A percentile compares a stretch with the other conserved stretches of the same genome.
These are phyloP conservation scores for Cryptococcus sp. DNA, from an alignment of 1,284 basidiomycete genomes.

Conservation along the genomic window DNA sequence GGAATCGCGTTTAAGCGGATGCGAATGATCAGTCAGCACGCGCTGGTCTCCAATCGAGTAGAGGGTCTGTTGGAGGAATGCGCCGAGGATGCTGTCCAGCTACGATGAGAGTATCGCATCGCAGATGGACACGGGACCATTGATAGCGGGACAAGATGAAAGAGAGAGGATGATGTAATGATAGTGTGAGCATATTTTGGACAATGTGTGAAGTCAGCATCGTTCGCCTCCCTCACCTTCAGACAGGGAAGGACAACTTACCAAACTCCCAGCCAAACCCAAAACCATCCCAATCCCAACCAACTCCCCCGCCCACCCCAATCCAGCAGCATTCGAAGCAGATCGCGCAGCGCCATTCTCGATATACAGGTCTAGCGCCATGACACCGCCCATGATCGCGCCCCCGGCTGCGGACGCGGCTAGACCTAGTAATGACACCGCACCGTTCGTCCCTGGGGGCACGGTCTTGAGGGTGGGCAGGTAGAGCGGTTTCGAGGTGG, in stretches of 20 bases:
- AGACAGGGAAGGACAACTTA: slow-evolving; percentile 51
- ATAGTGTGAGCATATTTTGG: too few relatives aligned
- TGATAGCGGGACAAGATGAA: too few relatives aligned
- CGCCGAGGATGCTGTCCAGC: slow-evolving; percentile 84
- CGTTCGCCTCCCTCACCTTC: too few relatives aligned
- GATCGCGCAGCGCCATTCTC: slow-evolving; percentile 63
- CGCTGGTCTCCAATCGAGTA: slow-evolving; percentile 67
- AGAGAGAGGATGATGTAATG: too few relatives aligned
- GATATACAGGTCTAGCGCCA: slow-evolving; percentile 62
- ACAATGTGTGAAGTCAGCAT: too few relatives aligned
- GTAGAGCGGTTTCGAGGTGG: slow-evolving; percentile 66
- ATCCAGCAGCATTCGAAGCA: slow-evolving; percentile 9
- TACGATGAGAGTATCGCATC: slow-evolving; percentile 36
- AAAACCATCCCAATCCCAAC: slow-evolving; percentile 64
- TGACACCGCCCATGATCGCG: slow-evolving; percentile 65
- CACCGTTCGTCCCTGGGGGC: slow-evolving; percentile 91
- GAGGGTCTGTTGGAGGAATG: slow-evolving; percentile 79
- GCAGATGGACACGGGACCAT: too few relatives aligned
- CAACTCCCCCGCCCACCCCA: slow-evolving; percentile 55
- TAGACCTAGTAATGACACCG: slow-evolving; percentile 73
- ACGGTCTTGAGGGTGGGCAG: slow-evolving; percentile 72
- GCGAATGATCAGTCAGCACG: slow-evolving; percentile 66
- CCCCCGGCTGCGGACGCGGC: slow-evolving; percentile 74
- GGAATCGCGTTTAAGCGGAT: slow-evolving; percentile 31
- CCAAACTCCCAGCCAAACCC: slow-evolving; percentile 74